Evolutionary conservation across 768 basidiomycete species (phyloP).

Genomic region (Lenzites betulinus): DNA sequence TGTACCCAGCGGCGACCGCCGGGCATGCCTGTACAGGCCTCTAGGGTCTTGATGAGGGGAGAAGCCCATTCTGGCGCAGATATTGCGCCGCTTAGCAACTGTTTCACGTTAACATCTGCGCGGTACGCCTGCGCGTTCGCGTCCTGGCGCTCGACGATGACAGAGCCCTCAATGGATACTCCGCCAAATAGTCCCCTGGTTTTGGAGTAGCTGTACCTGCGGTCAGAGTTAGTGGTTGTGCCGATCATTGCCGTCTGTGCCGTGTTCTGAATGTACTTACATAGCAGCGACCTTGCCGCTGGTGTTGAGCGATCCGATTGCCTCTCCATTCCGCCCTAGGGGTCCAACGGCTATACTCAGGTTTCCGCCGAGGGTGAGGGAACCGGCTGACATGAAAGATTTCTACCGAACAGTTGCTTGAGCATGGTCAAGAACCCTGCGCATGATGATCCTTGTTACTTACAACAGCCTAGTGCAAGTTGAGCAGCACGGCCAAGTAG

Average conservation of each 20-base stretch:
- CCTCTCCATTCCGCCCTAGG: constrained; percentile 94
- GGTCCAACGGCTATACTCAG: constrained; percentile 90
- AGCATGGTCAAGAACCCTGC: background rate
- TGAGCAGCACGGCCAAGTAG: background rate
- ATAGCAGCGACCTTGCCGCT: constrained; percentile 91
- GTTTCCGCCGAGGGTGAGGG: constrained; percentile 87
- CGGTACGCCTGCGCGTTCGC: constrained; percentile 84
- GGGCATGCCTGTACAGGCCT: constrained; percentile 69
- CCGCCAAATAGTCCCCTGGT: constrained; percentile 95
- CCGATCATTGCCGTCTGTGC: background rate
- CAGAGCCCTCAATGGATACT: constrained; percentile 82
- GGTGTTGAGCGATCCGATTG: constrained; percentile 76
- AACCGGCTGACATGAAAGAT: constrained; percentile 95
- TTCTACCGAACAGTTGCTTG: constrained; percentile 39
- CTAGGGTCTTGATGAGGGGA: constrained; percentile 72
- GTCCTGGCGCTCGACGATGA: constrained; percentile 93
- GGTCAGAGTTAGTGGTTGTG: constrained; percentile 1
- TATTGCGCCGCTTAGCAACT: constrained; percentile 78
- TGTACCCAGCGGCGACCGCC: constrained; percentile 68
- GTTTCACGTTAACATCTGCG: constrained; percentile 70
- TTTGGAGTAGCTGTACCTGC: constrained; percentile 88
- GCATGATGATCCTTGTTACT: constrained; percentile 30
- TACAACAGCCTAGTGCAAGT: constrained; percentile 45
- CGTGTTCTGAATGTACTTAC: constrained; percentile 42
- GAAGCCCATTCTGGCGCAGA: constrained; percentile 79